Conservation (phyloP, 2,329 filamentous ascomycete genomes). For the Aspergillus fischeri region DNA sequence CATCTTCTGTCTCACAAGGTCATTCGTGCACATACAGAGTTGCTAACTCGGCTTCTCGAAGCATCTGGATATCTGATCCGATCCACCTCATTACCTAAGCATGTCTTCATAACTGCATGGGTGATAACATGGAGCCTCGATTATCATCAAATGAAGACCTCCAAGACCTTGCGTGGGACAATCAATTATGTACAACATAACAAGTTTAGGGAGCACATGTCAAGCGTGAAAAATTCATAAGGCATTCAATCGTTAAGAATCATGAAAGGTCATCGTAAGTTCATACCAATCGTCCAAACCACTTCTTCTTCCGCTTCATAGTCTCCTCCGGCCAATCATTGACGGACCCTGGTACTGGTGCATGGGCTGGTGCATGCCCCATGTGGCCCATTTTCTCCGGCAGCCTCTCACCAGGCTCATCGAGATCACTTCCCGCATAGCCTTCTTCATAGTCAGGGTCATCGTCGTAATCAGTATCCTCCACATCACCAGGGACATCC, state of each 20-base stretch:
- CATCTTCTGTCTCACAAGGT: not conserved
- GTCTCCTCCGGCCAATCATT: conserved; percentile 6
- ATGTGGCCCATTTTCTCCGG: conserved; percentile 4
- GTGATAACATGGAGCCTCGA: no score
- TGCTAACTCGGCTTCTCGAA: not conserved
- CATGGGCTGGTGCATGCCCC: conserved; percentile 15
- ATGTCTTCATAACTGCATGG: no score
- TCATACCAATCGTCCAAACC: conserved; percentile 25
- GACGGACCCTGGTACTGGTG: conserved; percentile 7
- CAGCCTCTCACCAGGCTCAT: conserved; percentile 6
- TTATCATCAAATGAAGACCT: no score
- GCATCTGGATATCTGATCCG: not conserved
- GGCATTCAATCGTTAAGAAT: conserved; percentile 1
- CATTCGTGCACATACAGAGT: not conserved
- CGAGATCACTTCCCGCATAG: conserved; percentile 20
- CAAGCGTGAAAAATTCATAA: not conserved
- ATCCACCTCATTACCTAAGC: no score
- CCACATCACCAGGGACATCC: conserved; percentile 3
- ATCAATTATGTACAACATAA: not conserved
- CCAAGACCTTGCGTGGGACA: no score
- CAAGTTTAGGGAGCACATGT: not conserved
- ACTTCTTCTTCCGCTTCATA: conserved; percentile 27
- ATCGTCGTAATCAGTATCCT: conserved; percentile 23
- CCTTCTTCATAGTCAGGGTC: conserved; percentile 17
- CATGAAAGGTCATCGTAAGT: conserved; percentile 12